Conservation (phyloP, 805 yeast genomes). For the Saccharomycopsis fibuligera region DNA sequence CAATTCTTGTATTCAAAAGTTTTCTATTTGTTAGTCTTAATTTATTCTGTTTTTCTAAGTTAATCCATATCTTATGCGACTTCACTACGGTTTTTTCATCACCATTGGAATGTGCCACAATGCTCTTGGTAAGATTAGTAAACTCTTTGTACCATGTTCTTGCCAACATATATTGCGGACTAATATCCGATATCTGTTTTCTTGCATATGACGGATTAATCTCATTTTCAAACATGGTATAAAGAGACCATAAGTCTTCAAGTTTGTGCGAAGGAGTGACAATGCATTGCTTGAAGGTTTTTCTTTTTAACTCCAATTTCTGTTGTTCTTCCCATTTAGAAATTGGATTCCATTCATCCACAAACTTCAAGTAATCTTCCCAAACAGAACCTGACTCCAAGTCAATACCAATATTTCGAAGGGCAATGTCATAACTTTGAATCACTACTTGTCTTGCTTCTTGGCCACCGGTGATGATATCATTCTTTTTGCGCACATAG, state of each 20-base stretch:
- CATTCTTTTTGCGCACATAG: constrained; percentile 61
- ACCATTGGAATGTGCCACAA: constrained; percentile 26
- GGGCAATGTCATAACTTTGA: constrained; percentile 79
- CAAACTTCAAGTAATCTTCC: constrained; percentile 76
- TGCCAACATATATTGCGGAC: constrained; percentile 82
- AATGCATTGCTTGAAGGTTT: constrained; percentile 61
- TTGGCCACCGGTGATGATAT: constrained; percentile 74
- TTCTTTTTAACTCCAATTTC: constrained; percentile 68
- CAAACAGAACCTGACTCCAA: constrained; percentile 65
- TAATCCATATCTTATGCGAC: constrained; percentile 50
- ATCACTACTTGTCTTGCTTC: constrained; percentile 66
- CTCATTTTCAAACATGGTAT: constrained; percentile 78
- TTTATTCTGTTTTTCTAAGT: constrained; percentile 71
- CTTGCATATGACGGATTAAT: constrained; percentile 71
- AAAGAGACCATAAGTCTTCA: constrained; percentile 75
- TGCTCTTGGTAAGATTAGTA: constrained; percentile 46
- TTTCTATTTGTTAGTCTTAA: constrained; percentile 48
- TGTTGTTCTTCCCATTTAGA: constrained; percentile 82
- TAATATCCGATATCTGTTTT: constrained; percentile 74
- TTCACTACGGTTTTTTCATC: constrained; percentile 22
- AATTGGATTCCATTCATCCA: constrained; percentile 71
- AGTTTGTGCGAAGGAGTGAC: constrained; percentile 70
- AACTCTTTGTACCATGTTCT: constrained; percentile 72
- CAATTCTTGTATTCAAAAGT: constrained; percentile 48
- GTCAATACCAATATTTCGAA: constrained; percentile 74